Percentiles rank a stretch among this genome's conserved stretches.
These are phyloP conservation scores for Xerocomellus dryophilus DNA, from an alignment of 768 basidiomycete species.

Conservation along the genomic window DNA sequence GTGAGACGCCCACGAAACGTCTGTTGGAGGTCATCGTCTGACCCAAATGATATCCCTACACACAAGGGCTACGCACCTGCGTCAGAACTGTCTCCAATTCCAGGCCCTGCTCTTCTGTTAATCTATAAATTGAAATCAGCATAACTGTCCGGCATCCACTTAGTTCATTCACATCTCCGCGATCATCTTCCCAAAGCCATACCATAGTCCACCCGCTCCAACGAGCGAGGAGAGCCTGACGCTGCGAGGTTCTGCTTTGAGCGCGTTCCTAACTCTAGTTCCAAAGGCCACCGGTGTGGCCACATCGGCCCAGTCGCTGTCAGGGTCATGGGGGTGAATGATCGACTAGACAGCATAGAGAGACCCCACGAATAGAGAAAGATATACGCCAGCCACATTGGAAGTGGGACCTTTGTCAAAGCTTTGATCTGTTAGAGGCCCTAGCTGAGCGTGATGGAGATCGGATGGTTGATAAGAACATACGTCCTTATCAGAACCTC, in stretches of 20 bases:
- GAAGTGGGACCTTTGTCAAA: constrained; percentile 74
- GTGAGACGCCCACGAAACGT: constrained; percentile 72
- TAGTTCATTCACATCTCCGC: constrained; percentile 65
- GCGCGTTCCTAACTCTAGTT: constrained; percentile 74
- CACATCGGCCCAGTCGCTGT: constrained; percentile 83
- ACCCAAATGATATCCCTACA: constrained; percentile 1
- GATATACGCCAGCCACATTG: constrained; percentile 89
- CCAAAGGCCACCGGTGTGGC: constrained; percentile 78
- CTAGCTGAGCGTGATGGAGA: constrained; percentile 7
- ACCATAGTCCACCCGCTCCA: constrained; percentile 88
- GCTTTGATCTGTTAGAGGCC: constrained; percentile 60
- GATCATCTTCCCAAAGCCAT: constrained; percentile 84
- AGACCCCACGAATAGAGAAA: constrained; percentile 67
- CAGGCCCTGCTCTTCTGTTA: constrained; percentile 70
- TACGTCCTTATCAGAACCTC: constrained; percentile 81
- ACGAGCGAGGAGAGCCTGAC: constrained; percentile 82
- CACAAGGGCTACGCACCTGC: constrained; percentile 43
- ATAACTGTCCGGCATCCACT: neutral
- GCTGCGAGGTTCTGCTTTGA: constrained; percentile 84
- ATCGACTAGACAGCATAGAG: neutral
- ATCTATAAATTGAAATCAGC: constrained; percentile 40
- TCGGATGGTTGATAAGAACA: constrained; percentile 24
- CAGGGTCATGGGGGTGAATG: constrained; percentile 25
- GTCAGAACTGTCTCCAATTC: constrained; percentile 71
- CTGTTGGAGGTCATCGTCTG: constrained; percentile 36